Base-by-base conservation (phyloP, 176 grass and related monocot species). In the Carex littledalei region DNA sequence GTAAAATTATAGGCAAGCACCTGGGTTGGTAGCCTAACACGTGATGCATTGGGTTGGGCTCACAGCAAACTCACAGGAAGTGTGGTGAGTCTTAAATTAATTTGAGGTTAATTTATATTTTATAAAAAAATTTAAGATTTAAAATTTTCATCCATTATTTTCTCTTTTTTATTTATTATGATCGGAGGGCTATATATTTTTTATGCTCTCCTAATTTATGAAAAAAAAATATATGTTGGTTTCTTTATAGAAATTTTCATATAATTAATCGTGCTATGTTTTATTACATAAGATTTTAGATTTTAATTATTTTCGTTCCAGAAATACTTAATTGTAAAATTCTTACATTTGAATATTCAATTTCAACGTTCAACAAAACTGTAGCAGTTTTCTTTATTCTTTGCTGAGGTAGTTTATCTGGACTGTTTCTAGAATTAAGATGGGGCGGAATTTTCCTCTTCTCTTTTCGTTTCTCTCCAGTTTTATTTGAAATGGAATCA, bases 341-440 rank as follows among this genome's bases (percentile, higher is more conserved):
- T 39, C 4, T 39, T 26, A 26, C 47, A 9, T 55, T 78, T 78
- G 74, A 78, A 78, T 78, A 34, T 78, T 78, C 50, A 78, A 78
- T 34, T 56, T 17, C 47, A 78, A 21, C 49, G 14, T 78, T 55
- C 74, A 78, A 78, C 47, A 57, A 18, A 24, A 57, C 12, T 31
- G 3, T 3, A 8, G 14, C 9, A 32, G 14, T 57, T 57, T 78
- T 1, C 7, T 32, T 35, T 78, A 0, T 35, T 78, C 47, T 8
- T 57, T 31, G 52, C 50, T 78, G 74, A 78, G 74, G 26, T 78
- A 31, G 16, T 34, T 56, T 12, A 17, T 78, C 24, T 55, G 26
- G 52, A 78, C 18, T 75, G 4, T 50, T 75, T 4, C 20, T 52
- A 52, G 32, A 32, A 67, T 35, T 67, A 13, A 67, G 5, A 9